Conservation (phyloP, 139 green algal species). For the Deuterostichococcus epilithicus region DNA sequence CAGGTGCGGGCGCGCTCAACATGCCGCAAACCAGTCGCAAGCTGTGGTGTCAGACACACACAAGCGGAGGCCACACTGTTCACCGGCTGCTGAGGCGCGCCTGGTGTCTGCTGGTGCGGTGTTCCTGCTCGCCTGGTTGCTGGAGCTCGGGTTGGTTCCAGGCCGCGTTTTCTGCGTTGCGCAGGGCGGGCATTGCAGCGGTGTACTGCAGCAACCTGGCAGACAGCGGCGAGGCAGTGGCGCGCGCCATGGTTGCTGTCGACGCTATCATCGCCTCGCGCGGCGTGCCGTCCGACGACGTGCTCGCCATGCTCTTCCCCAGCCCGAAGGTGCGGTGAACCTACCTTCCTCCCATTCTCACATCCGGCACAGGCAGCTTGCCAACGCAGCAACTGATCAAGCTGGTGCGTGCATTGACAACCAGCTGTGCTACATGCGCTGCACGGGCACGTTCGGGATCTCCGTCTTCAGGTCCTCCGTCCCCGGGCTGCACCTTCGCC, state of each 20-base stretch:
- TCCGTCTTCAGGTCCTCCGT: too few relatives aligned
- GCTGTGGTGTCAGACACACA: not conserved
- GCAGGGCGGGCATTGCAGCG: constrained; percentile 26
- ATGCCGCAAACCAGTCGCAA: not conserved
- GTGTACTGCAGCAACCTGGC: constrained; percentile 30
- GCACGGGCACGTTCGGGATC: too few relatives aligned
- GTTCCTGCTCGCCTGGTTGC: too few relatives aligned
- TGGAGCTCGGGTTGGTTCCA: too few relatives aligned
- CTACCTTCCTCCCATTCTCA: not conserved
- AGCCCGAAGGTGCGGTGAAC: constrained; percentile 2
- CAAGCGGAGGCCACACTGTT: too few relatives aligned
- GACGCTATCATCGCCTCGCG: constrained; percentile 15
- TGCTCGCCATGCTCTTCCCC: not conserved
- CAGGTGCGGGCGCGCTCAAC: too few relatives aligned
- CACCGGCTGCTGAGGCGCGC: too few relatives aligned
- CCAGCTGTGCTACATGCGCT: constrained; percentile 23
- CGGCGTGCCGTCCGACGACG: not conserved
- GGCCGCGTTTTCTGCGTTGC: too few relatives aligned
- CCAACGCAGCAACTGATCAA: too few relatives aligned
- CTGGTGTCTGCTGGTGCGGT: too few relatives aligned
- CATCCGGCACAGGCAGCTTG: not conserved
- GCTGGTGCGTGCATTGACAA: not conserved
- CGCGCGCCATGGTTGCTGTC: constrained; percentile 37
- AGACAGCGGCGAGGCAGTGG: not conserved
- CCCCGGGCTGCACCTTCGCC: not conserved